phyloP scores from a whole-genome alignment of 2,329 filamentous ascomycete species.

The Sporothrix brasiliensis region DNA sequence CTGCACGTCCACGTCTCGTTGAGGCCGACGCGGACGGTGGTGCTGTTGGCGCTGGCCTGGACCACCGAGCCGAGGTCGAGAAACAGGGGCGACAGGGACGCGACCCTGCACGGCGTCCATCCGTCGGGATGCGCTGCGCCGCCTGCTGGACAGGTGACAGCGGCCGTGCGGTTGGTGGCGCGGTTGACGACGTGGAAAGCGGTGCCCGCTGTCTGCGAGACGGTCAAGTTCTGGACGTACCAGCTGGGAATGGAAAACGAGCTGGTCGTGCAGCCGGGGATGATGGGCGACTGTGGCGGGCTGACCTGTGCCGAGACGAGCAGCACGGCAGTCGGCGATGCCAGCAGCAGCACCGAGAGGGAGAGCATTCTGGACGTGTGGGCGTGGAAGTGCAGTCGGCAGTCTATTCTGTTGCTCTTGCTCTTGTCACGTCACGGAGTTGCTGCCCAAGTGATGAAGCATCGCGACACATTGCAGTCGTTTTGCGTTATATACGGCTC shows the following conservation, averaged over 20 bases:
- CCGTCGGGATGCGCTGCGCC: background rate
- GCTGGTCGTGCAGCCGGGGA: background rate
- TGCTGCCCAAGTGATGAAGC: background rate
- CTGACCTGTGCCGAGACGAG: background rate
- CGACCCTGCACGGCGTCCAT: background rate
- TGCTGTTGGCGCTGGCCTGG: constrained; percentile 1
- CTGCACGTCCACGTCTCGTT: constrained; percentile 20
- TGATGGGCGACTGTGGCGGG: background rate
- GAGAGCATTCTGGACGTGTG: background rate
- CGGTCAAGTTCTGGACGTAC: constrained; percentile 10
- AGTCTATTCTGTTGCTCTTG: too few species aligned
- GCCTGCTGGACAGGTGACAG: background rate
- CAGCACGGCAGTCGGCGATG: background rate
- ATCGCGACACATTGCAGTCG: background rate
- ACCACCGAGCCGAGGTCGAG: background rate
- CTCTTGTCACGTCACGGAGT: background rate
- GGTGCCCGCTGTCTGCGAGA: background rate
- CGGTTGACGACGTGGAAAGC: constrained; percentile 7
- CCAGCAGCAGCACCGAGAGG: constrained; percentile 16
- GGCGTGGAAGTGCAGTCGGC: too few species aligned
- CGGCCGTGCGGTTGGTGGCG: background rate
- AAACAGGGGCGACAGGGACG: background rate
- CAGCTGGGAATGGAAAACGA: constrained; percentile 16
- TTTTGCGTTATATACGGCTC: constrained; percentile 14
- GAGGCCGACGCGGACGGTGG: background rate